Evolutionary conservation across 1,284 basidiomycete species (phyloP), one percentile per base, ranked within the genome.

Genomic region (Farysia itapuensis): DNA sequence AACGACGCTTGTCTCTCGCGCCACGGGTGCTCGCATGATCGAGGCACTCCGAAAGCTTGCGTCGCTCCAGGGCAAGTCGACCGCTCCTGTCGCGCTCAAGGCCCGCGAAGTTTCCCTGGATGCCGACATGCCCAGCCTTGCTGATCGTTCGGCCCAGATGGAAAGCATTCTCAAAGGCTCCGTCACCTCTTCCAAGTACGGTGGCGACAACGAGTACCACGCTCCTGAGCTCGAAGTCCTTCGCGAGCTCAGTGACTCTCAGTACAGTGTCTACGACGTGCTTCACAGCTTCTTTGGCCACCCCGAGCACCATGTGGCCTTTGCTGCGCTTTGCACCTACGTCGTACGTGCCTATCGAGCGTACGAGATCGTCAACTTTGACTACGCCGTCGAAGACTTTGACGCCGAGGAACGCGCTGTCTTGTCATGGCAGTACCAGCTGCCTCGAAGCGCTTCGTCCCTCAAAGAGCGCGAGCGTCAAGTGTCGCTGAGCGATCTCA

Each of bases 241-340:
- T 67, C 86, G 87, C 72, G 95, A 98, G 79, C 84, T 98, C 34
- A 90, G 88, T 61, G 95, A 99, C 80, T 96, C 92, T 21, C 84
- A 90, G 49, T 95, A 93, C 81, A 94, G 90, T 18, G 93, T 98
- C 23, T 99, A 88, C 78, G 94, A 99, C 74, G 95, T 99, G 11
- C 83, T 99, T 46, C 90, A 92, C 14, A 84, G 89, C 12, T 99
- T 99, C 84, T 98, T 97, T 83, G 85, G 84, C 58, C 52, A 67
- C 43, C 87, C 92, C 75, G 77, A 82, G 39, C 56, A 67, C 24
- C 83, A 86, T 37, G 84, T 97, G 53, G 84, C 86, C 20, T 84
- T 95, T 35, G 95, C 94, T 72, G 87, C 95, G 8, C 85, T 97
- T 43, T 93, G 97, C 79, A 92, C 95, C 26, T 98, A 98, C 77